Conservation (phyloP, 352 stramenopile genomes). For the Globisporangium yorkense region DNA sequence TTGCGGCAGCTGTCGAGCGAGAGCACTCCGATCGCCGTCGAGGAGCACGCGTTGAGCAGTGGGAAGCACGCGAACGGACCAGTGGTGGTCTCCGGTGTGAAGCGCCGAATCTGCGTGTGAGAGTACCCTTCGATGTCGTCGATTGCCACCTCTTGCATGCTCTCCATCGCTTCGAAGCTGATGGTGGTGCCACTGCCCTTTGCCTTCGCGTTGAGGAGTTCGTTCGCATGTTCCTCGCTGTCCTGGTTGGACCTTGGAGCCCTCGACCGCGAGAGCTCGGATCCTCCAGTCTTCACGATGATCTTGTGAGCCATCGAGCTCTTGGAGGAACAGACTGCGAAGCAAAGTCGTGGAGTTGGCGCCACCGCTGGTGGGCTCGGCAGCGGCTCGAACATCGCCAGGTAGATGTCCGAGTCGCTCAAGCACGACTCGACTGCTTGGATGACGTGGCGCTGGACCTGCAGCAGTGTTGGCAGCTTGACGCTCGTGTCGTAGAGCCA, state of each 20-base stretch:
- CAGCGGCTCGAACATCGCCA: constrained; percentile 56
- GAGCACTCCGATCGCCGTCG: constrained; percentile 37
- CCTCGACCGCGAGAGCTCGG: not conserved
- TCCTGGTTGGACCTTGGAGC: constrained; percentile 1
- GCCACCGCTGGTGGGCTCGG: constrained; percentile 24
- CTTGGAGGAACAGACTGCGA: constrained; percentile 38
- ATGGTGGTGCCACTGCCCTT: constrained; percentile 6
- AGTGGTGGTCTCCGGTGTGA: constrained; percentile 15
- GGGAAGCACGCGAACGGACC: constrained; percentile 58
- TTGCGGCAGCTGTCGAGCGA: constrained; percentile 52
- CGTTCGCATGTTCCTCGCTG: not conserved
- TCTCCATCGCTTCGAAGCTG: constrained; percentile 32
- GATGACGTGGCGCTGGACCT: constrained; percentile 53
- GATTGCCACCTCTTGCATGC: constrained; percentile 23
- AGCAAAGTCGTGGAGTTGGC: constrained; percentile 31
- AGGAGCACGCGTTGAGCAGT: constrained; percentile 13
- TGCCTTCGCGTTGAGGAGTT: not conserved
- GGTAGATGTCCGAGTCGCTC: constrained; percentile 65
- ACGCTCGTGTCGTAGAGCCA: constrained; percentile 13
- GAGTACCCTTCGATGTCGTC: constrained; percentile 25
- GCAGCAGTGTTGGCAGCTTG: constrained; percentile 52
- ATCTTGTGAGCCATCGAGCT: constrained; percentile 39
- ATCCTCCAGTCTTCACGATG: constrained; percentile 13
- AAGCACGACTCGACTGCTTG: constrained; percentile 50
- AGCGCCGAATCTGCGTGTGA: constrained; percentile 16